phyloP scores from a whole-genome alignment of 1,284 basidiomycete species.

The Thecaphora thlaspeos region DNA sequence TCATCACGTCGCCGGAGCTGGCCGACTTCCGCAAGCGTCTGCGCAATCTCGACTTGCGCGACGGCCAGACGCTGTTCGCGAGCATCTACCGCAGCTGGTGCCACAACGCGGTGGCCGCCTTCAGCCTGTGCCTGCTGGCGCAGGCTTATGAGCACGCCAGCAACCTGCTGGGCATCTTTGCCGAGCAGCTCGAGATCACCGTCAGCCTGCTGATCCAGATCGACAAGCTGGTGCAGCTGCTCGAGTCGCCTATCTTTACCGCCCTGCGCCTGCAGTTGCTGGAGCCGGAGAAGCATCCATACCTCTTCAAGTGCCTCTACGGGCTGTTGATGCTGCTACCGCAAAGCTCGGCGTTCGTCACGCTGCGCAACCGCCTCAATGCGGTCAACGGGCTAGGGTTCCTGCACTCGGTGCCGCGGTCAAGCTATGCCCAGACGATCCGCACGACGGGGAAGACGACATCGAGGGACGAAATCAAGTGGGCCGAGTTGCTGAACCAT shows the following conservation, averaged over 20 bases:
- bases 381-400: conserved; percentile 94
- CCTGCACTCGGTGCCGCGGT: conserved; percentile 76
- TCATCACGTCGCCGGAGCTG: conserved; percentile 93
- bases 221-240: conserved; percentile 95
- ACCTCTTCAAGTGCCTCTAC: conserved; percentile 95
- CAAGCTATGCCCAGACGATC: conserved; percentile 7
- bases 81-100: conserved; percentile 96
- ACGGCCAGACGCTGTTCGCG: conserved; percentile 88
- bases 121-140: conserved; percentile 89
- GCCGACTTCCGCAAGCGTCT: conserved; percentile 87
- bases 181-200: conserved; percentile 90
- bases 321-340: conserved; percentile 96
- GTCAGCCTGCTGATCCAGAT: conserved; percentile 92
- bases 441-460: conserved; percentile 5
- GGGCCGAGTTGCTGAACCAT: conserved; percentile 51
- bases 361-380: conserved; percentile 86
- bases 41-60: conserved; percentile 82
- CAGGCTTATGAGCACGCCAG: conserved; percentile 99
- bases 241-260: conserved; percentile 97
- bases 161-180: conserved; percentile 92
- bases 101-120: conserved; percentile 94
- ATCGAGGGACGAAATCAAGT: conserved; percentile 42
- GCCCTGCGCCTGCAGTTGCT: conserved; percentile 94
- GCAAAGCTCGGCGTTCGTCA: conserved; percentile 94
- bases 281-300: conserved; percentile 93